Conservation (phyloP, 1,284 basidiomycete species). For the Rhodotorula sp. region DNA sequence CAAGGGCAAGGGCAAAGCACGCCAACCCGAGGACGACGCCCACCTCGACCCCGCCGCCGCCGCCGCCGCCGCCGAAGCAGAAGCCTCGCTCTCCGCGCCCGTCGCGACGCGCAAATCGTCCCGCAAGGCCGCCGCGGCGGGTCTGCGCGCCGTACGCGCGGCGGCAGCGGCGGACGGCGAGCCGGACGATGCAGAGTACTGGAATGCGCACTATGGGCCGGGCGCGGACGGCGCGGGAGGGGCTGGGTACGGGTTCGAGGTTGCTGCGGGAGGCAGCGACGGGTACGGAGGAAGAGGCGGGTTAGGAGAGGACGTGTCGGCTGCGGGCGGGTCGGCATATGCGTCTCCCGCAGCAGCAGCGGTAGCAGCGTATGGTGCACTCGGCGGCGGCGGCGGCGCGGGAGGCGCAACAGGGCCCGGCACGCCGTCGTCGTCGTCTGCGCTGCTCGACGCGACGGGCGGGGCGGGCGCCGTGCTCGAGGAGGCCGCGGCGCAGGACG, state of each 20-base stretch:
- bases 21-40: not conserved
- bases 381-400: not conserved
- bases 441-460: not conserved
- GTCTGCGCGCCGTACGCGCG: no score
- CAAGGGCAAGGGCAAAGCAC: not conserved
- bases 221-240: no score
- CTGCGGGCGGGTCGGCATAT: not conserved
- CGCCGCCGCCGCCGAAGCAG: not conserved
- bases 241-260: no score
- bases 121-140: not conserved
- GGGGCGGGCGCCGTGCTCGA: slow-evolving; percentile 12
- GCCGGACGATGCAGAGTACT: no score
- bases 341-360: not conserved
- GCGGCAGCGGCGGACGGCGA: no score
- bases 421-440: no score
- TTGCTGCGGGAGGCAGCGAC: no score
- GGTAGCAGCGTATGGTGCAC: not conserved
- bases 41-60: not conserved
- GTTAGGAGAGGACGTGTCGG: not conserved
- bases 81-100: no score
- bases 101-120: no score
- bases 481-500: slow-evolving; percentile 49
- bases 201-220: no score
- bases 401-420: no score
- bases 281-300: not conserved